phyloP scores from a whole-genome alignment of 2,329 filamentous ascomycete species.

The Pseudogymnoascus sp. region DNA sequence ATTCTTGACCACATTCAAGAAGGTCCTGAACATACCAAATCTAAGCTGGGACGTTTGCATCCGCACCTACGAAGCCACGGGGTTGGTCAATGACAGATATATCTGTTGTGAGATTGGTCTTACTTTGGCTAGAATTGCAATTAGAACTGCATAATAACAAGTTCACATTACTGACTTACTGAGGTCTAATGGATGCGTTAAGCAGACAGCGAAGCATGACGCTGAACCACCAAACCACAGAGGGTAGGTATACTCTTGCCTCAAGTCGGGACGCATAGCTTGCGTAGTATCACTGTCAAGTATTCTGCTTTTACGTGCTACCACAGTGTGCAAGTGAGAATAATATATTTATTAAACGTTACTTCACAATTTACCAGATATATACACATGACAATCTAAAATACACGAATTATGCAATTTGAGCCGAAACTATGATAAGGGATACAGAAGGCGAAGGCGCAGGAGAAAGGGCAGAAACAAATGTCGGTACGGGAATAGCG shows the following conservation, averaged over 20 bases:
- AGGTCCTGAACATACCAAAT: not conserved
- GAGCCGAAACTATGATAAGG: not conserved
- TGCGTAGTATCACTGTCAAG: not conserved
- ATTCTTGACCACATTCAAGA: not conserved
- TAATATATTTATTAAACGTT: not conserved
- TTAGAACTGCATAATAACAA: not conserved
- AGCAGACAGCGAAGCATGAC: not conserved
- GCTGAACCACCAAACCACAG: not conserved
- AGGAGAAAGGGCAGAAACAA: not conserved
- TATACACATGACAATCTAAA: not conserved
- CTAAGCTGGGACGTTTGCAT: not conserved
- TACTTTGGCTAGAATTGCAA: not conserved
- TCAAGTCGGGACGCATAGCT: not conserved
- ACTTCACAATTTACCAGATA: not conserved
- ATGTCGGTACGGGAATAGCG: not conserved
- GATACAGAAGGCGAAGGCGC: slow-evolving; percentile 15
- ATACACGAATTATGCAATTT: not conserved
- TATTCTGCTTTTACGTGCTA: not conserved
- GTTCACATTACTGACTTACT: not conserved
- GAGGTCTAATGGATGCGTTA: not conserved
- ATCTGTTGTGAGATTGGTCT: not conserved
- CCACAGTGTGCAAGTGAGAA: not conserved
- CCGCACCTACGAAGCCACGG: not conserved
- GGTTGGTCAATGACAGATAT: not conserved
- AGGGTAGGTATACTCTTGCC: not conserved